Base-by-base conservation (phyloP, 78 protist genomes). In the slime mould (Dictyostelium discoideum) region DNA sequence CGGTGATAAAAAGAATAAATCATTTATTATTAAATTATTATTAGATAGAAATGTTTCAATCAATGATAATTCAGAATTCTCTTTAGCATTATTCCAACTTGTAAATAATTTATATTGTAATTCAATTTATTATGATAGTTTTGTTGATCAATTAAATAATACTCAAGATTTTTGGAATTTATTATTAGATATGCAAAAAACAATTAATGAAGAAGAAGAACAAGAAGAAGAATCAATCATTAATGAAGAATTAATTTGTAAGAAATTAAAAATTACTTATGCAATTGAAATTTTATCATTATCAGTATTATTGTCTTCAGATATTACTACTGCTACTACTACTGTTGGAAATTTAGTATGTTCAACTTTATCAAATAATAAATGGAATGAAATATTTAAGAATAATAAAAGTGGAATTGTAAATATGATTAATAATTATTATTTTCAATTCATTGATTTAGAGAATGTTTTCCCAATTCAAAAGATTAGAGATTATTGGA, bases 81-180 rank as follows among this genome's bases (percentile, higher is more conserved):
- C 86, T 22, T 39, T 82, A 10, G 60, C 48, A 16, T 16, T 87
- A 16, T 78, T 60, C 7, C 54, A 57, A 20, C 32, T 87, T 8
- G 14, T 87, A 11, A 16, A 54, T 7, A 76, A 78, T 24, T 54
- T 87, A 20, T 82, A 87, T 79, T 37, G 16, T 3, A 87, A 87
- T 65, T 78, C 93, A 26, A 60, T 87, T 24, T 87, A 87, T 39
- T 87, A 57, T 54, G 84, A 50, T 26, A 7, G 39, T 40, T 78
- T 76, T 82, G 32, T 60, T 8, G n/a, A 57, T 26, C 57, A 78
- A 40, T 48, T 87, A 13, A 80, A 87, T 40, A 9, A 39, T 37
- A 37, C 39, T n/a, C 48, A 46, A 63, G 78, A 54, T 2, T 87
- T 87, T 60, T 87, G 93, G 93, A 44, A 37, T 82, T 14, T 29